phyloP scores from a whole-genome alignment of 2,329 filamentous ascomycete genomes.

The Apiospora phragmitis region DNA sequence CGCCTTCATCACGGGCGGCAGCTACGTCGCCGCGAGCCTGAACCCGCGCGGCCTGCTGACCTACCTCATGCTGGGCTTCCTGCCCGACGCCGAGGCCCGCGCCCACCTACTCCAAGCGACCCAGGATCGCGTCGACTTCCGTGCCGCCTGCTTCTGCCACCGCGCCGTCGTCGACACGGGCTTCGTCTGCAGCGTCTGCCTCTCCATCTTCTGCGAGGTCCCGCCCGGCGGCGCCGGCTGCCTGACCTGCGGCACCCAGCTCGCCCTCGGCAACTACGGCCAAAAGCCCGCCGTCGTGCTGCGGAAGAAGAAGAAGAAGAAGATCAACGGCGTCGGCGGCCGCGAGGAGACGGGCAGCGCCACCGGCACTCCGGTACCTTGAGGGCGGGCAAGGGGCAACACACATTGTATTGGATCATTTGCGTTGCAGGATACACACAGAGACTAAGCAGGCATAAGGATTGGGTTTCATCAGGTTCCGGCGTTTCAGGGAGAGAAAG shows the following conservation, averaged over 20 bases:
- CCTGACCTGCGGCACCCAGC: constrained; percentile 78
- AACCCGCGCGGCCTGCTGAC: constrained; percentile 73
- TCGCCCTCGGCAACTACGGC: constrained; percentile 76
- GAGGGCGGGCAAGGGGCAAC: constrained; percentile 19
- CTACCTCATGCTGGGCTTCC: constrained; percentile 93
- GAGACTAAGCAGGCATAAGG: neutral
- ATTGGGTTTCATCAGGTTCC: neutral
- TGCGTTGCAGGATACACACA: neutral
- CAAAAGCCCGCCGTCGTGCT: constrained; percentile 74
- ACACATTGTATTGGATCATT: neutral
- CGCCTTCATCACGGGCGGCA: constrained; percentile 60
- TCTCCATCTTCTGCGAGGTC: constrained; percentile 84
- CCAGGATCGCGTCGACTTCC: constrained; percentile 87
- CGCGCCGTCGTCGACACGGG: constrained; percentile 86
- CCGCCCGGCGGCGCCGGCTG: constrained; percentile 63
- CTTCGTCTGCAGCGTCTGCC: constrained; percentile 93
- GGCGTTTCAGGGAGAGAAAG: neutral
- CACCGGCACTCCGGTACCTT: constrained; percentile 57
- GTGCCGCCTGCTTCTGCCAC: constrained; percentile 98
- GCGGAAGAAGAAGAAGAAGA: constrained; percentile 75
- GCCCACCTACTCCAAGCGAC: constrained; percentile 74
- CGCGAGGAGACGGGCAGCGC: constrained; percentile 60
- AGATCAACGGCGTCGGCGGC: constrained; percentile 51
- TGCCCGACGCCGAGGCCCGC: constrained; percentile 60
- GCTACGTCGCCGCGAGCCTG: constrained; percentile 49